A percentile compares a stretch with the other conserved stretches of the same genome.
Conservation (phyloP, 2,329 filamentous ascomycete species). For the Aciculosporium take region DNA sequence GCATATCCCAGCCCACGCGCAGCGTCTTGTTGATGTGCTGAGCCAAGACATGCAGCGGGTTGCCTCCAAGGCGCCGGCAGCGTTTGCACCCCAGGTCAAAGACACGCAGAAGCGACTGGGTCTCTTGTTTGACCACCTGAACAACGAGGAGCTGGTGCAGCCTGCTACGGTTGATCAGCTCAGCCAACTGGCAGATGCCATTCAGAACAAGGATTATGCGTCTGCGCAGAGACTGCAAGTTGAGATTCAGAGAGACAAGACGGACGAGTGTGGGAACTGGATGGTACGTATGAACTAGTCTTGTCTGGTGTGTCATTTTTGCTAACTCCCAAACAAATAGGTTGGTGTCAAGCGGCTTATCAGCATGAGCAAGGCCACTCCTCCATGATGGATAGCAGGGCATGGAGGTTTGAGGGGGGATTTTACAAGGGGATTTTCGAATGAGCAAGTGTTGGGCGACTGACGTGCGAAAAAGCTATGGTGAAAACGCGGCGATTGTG, state of each 20-base stretch:
- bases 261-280: slow-evolving; percentile 72
- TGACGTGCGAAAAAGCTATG: not conserved
- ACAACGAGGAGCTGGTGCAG: slow-evolving; percentile 83
- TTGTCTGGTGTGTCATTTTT: no score
- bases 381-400: slow-evolving; percentile 31
- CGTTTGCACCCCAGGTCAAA: slow-evolving; percentile 76
- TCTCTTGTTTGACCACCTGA: slow-evolving; percentile 91
- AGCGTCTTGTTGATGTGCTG: slow-evolving; percentile 68
- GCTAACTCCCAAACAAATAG: slow-evolving; percentile 32
- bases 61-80: slow-evolving; percentile 69
- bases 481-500: not conserved
- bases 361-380: slow-evolving; percentile 65
- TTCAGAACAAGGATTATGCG: slow-evolving; percentile 56
- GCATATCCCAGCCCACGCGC: slow-evolving; percentile 67
- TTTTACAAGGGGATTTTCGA: no score
- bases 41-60: slow-evolving; percentile 78
- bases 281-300: slow-evolving; percentile 53
- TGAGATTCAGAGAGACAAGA: slow-evolving; percentile 62
- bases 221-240: slow-evolving; percentile 54
- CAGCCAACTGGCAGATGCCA: slow-evolving; percentile 46
- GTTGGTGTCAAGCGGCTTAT: slow-evolving; percentile 64
- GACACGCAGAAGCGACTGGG: slow-evolving; percentile 88
- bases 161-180: slow-evolving; percentile 61
- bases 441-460: not conserved
- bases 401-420: no score